Conservation (phyloP, 495 filamentous ascomycete species). For the Geopyxis carbonaria region DNA sequence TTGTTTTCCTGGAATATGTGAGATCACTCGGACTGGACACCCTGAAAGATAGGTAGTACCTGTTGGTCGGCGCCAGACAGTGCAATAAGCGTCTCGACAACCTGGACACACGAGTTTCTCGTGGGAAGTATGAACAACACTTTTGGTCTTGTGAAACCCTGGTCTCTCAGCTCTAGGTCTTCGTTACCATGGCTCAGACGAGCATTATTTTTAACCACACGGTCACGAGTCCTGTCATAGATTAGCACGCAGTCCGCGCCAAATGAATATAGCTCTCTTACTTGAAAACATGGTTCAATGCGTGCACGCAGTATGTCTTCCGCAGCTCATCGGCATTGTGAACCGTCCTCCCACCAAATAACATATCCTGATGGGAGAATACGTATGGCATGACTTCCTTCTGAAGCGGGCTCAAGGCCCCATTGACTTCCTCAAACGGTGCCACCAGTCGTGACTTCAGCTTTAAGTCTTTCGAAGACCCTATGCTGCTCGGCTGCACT, state of each 20-base stretch:
- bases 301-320: constrained; percentile 61
- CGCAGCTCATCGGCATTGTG: constrained; percentile 48
- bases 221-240: constrained; percentile 60
- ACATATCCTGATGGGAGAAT: constrained; percentile 65
- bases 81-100: constrained; percentile 52
- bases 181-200: constrained; percentile 39
- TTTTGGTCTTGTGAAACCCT: constrained; percentile 90
- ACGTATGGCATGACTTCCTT: constrained; percentile 36
- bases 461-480: constrained; percentile 30
- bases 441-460: constrained; percentile 42
- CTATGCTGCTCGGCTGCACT: constrained; percentile 11
- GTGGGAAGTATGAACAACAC: constrained; percentile 81
- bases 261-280: constrained; percentile 26
- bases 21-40: neutral
- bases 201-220: constrained; percentile 78
- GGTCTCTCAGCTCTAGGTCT: constrained; percentile 69
- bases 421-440: constrained; percentile 14
- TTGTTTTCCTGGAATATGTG: constrained; percentile 46
- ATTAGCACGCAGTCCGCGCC: neutral
- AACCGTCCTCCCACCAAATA: constrained; percentile 54
- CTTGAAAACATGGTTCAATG: constrained; percentile 82
- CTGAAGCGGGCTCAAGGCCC: constrained; percentile 16
- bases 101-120: constrained; percentile 60
- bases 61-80: constrained; percentile 73
- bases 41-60: neutral